A percentile compares a stretch with the other conserved stretches of the same genome.
These are phyloP conservation scores for Collybia sordida DNA, from an alignment of 768 basidiomycete genomes.

Conservation along the genomic window DNA sequence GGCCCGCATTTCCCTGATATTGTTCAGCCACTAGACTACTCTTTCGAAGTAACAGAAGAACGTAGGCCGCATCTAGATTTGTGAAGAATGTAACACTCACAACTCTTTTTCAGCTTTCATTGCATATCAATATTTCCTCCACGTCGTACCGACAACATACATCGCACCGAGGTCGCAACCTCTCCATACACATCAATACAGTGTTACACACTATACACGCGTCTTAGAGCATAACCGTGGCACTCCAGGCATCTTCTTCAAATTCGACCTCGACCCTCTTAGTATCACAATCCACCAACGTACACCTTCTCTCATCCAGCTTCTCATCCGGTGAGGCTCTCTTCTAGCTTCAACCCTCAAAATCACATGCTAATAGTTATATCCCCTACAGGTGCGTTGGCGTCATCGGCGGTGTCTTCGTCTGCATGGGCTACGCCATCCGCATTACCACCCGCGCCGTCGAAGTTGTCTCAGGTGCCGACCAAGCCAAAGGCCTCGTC, in stretches of 20 bases:
- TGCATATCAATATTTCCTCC: constrained; percentile 92
- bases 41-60: constrained; percentile 70
- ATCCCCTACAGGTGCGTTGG: constrained; percentile 66
- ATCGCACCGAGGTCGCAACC: constrained; percentile 67
- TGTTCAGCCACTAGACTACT: constrained; percentile 90
- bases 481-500: constrained; percentile 49
- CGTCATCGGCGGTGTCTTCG: constrained; percentile 92
- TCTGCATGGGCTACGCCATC: constrained; percentile 78
- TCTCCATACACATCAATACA: constrained; percentile 82
- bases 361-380: neutral
- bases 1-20: constrained; percentile 97
- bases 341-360: neutral
- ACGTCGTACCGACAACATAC: constrained; percentile 95
- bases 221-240: constrained; percentile 72
- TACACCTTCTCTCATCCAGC: constrained; percentile 77
- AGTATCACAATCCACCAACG: constrained; percentile 83
- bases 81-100: neutral
- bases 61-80: constrained; percentile 43
- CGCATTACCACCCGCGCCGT: constrained; percentile 64
- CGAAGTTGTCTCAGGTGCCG: constrained; percentile 60
- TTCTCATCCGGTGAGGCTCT: constrained; percentile 66
- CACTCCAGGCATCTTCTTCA: constrained; percentile 97
- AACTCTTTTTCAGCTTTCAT: constrained; percentile 61
- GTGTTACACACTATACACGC: constrained; percentile 90
- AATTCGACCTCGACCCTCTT: constrained; percentile 94